Conservation (phyloP, 768 basidiomycete species). For the Pleurotus sapidus region DNA sequence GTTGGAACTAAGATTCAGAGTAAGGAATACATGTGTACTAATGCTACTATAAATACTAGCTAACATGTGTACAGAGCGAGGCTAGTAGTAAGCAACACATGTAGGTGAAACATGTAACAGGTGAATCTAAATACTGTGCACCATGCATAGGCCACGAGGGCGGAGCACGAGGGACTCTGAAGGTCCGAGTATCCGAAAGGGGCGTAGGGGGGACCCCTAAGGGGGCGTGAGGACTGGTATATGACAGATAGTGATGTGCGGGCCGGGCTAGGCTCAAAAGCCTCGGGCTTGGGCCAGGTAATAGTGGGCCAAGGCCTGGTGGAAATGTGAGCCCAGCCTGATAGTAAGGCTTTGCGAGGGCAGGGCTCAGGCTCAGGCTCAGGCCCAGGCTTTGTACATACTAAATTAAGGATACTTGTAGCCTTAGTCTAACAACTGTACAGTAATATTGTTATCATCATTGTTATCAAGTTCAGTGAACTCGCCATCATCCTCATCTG, state of each 20-base stretch:
- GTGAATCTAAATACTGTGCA: no score
- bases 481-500: neutral
- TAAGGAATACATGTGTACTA: no score
- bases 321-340: slow-evolving; percentile 11
- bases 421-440: neutral
- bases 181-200: no score
- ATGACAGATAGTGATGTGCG: slow-evolving; percentile 21
- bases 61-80: no score
- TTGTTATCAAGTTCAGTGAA: neutral
- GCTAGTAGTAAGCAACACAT: no score
- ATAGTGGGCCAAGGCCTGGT: slow-evolving; percentile 18
- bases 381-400: slow-evolving; percentile 9
- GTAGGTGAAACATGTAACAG: no score
- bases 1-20: no score
- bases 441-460: neutral
- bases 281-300: slow-evolving; percentile 22
- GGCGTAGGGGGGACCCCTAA: no score
- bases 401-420: neutral
- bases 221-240: no score
- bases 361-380: slow-evolving; percentile 10
- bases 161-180: no score
- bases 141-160: no score
- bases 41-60: no score
- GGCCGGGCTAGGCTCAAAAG: slow-evolving; percentile 19
- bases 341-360: slow-evolving; percentile 13